Evolutionary conservation across 208 protist species (phyloP), one percentile per base, ranked within the genome.

Genomic region (Wallacemonas sp.): DNA sequence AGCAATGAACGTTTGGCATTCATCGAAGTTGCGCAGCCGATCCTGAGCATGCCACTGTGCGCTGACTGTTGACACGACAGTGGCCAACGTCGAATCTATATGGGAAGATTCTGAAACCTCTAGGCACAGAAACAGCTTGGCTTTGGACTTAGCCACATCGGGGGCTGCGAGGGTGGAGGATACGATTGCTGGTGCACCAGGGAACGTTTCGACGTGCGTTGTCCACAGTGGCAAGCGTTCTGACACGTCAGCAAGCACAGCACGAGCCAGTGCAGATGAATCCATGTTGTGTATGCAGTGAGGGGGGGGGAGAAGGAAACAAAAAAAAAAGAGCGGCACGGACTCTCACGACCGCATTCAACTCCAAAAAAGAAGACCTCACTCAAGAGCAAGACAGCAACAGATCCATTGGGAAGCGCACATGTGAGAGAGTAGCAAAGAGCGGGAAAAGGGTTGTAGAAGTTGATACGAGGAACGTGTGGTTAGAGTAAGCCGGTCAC

Each of bases 171-270:
- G 77, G n/a, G 66, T 68, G 6, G 30, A 42, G 3, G 53, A 58
- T 8, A 73, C 81, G 9, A 53, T 59, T 8, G 45, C 46, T 1
- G 1, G 45, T 11, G 24, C 12, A 8, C 31, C 44, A 8, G 26
- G 17, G 22, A 72, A 42, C 0, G 38, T 22, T 11, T 55, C 54
- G 33, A 72, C 27, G 0, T 24, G 44, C 11, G 77, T 77, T n/a
- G 41, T 46, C 62, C 74, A 78, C 36, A 84, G 59, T 11, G 82
- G 82, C n/a, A 88, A 61, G 1, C 82, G 75, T 4, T 66, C 62
- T 27, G 42, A 34, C 26, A 88, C 76, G 39, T 88, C 82, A 1
- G 66, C 45, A 15, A 47, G 54, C 27, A 58, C 51, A 21, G 3
- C 34, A 8, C n/a, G 12, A 6, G 31, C 30, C 4, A 58, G 14